These are phyloP conservation scores for Mentha longifolia DNA, from an alignment of 257 asterid species.

Conservation along the genomic window DNA sequence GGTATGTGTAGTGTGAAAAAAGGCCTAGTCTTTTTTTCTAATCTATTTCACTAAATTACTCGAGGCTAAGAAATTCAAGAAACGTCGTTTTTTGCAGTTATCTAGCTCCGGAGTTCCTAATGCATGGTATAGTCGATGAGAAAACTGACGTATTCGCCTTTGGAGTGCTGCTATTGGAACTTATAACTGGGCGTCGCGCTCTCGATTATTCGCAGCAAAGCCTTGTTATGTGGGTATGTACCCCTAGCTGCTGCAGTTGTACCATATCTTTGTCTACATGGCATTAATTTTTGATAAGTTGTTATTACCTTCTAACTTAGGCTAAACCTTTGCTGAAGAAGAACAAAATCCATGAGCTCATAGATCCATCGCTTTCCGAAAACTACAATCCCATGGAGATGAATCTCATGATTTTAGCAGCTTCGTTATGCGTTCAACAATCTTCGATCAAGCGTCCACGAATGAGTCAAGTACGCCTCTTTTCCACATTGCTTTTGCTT, in stretches of 20 bases:
- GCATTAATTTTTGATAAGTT: slow-evolving; percentile 17
- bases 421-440: slow-evolving; percentile 84
- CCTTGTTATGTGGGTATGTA: slow-evolving; percentile 89
- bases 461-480: slow-evolving; percentile 72
- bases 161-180: slow-evolving; percentile 87
- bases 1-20: slow-evolving; percentile 36
- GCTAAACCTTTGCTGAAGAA: slow-evolving; percentile 90
- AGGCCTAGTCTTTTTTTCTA: not conserved
- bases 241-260: not conserved
- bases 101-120: slow-evolving; percentile 90
- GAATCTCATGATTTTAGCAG: slow-evolving; percentile 79
- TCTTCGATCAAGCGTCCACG: slow-evolving; percentile 78
- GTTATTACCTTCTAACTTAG: slow-evolving; percentile 37
- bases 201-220: slow-evolving; percentile 92
- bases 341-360: slow-evolving; percentile 76
- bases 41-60: no score
- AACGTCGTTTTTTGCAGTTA: slow-evolving; percentile 50
- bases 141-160: slow-evolving; percentile 87
- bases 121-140: slow-evolving; percentile 97
- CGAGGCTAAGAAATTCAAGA: not conserved
- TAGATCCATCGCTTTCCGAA: slow-evolving; percentile 70
- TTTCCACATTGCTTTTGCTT: not conserved
- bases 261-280: not conserved
- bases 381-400: slow-evolving; percentile 62
- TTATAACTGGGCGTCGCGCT: slow-evolving; percentile 92